Evolutionary conservation across 2,329 filamentous ascomycete species (phyloP), one percentile per base, ranked within the genome.

Genomic region (Fusarium marasasianum): DNA sequence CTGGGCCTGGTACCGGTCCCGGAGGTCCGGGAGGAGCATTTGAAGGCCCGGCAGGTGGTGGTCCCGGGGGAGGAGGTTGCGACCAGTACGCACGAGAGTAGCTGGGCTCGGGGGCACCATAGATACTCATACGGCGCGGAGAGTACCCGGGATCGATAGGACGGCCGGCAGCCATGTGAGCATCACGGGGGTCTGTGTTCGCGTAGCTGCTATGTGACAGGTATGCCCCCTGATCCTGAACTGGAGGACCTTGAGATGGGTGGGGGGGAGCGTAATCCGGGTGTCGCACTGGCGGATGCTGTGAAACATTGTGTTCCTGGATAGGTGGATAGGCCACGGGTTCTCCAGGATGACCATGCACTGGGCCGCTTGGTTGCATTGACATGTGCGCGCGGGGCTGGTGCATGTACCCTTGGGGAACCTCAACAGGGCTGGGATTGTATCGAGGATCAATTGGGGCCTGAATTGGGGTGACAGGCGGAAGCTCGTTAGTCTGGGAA

Each of bases 11-110:
- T 48, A 63, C 66, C 22, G 71, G 75, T 40, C 60, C 72, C 31
- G 72, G 69, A 24, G 71, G 68, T 24, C 65, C 58, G 43, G 72
- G 63, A 24, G 59, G 66, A 29, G 75, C 61, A n/a, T 66, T 55
- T 26, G 77, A 62, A 14, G 73, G 74, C 17, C 75, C 77, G 6
- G 73, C 73, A 37, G 79, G 78, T 31, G 78, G 78, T 13, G 77
- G 77, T 29, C 79, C 78, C 15, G 72, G 75, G 33, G 79, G 77
- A n/a, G 74, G 77, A 38, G 78, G 81, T 56, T 81, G 81, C 24
- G 79, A 63, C 82, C 82, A 84, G 74, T 81, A 84, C 10, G 79
- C 45, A 40, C 78, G 79, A 48, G 76, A 74, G 72, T 82, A 83
- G 26, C 74, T 73, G n/a, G 79, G 69, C 31, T 83, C 82, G 13